Evolutionary conservation across 192 early-diverging fungal genomes (phyloP), one percentile per base, ranked within the genome.

Genomic region (Chytriomyces confervae): DNA sequence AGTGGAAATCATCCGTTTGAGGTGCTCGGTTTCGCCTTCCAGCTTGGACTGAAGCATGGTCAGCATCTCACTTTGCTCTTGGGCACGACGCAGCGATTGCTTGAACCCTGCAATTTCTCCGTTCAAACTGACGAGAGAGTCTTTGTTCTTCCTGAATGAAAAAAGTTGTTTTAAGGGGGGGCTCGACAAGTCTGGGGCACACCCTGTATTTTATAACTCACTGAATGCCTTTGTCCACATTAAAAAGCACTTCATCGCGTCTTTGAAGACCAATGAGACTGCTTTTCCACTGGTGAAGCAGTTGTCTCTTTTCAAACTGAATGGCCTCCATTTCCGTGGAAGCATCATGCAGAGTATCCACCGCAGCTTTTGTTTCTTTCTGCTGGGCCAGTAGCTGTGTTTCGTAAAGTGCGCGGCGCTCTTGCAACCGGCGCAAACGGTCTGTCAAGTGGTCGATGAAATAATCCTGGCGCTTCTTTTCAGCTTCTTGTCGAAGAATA

Each of bases 381-480:
- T 88, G 87, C 75, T 91, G 89, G 0, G 83, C 87, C 13, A 83
- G 66, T 10, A 86, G 66, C 77, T 91, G 89, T 13, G 85, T 84
- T 43, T 89, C 88, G 73, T 84, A 87, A 11, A 87, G 69, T 10
- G 83, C 86, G 18, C 86, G 83, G 7, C 83, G 80, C 57, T 91
- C 89, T 71, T 91, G 86, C 7, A 91, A 78, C 48, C 77, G 62
- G 10, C 84, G 79, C 6, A 91, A 77, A 50, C 89, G 89, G 9
- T 88, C 86, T 7, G 87, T 86, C 23, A 91, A 71, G 47, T 84
- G 79, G 72, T 91, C 87, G 46, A 91, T 88, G 66, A 87, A 90
- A 67, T 86, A 91, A 65, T 91, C 89, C 80, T 90, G 89, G 27
- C 87, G 82, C 69, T 88, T 88, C 74, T 90, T 90, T 44, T 90